Percentiles rank a stretch among this genome's conserved stretches.
phyloP scores from a whole-genome alignment of 352 stramenopile genomes.

The Phytophthora chlamydospora region DNA sequence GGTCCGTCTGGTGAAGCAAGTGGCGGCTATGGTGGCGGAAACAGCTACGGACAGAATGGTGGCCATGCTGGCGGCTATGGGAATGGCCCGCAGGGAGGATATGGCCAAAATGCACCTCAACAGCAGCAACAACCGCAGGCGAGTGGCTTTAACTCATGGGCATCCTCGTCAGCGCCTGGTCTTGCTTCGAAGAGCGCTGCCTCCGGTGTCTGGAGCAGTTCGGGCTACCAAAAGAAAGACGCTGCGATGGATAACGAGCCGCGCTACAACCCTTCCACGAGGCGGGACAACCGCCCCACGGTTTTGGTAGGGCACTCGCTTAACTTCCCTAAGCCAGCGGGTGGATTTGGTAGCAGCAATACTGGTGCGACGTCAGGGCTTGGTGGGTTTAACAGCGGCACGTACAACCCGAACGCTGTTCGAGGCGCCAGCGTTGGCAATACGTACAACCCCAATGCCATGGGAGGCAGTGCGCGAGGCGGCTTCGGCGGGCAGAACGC shows the following conservation, averaged over 20 bases:
- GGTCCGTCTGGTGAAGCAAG: constrained; percentile 14
- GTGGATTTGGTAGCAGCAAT: constrained; percentile 44
- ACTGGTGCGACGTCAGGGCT: constrained; percentile 40
- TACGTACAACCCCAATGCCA: constrained; percentile 40
- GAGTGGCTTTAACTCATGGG: constrained; percentile 67
- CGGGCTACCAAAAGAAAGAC: constrained; percentile 84
- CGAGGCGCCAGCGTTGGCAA: constrained; percentile 39
- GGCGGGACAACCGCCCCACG: constrained; percentile 84
- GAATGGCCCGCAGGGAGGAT: constrained; percentile 25
- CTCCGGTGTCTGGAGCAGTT: constrained; percentile 79
- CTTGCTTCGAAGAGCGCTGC: constrained; percentile 46
- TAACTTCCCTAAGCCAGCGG: constrained; percentile 68
- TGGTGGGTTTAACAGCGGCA: constrained; percentile 50
- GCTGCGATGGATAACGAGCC: constrained; percentile 39
- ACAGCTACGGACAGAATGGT: constrained; percentile 36
- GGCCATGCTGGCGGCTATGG: constrained; percentile 33
- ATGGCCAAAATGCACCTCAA: constrained; percentile 29
- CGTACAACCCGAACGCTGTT: constrained; percentile 50
- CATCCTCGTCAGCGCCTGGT: constrained; percentile 32
- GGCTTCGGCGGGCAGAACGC: constrained; percentile 31
- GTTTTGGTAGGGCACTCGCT: constrained; percentile 83
- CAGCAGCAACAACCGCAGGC: constrained; percentile 33
- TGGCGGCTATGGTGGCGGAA: constrained; percentile 31
- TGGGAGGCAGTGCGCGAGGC: constrained; percentile 21
- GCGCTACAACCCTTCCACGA: constrained; percentile 51